Evolutionary conservation across 1,284 basidiomycete species (phyloP).

Genomic region (Rugosomyces carneus): DNA sequence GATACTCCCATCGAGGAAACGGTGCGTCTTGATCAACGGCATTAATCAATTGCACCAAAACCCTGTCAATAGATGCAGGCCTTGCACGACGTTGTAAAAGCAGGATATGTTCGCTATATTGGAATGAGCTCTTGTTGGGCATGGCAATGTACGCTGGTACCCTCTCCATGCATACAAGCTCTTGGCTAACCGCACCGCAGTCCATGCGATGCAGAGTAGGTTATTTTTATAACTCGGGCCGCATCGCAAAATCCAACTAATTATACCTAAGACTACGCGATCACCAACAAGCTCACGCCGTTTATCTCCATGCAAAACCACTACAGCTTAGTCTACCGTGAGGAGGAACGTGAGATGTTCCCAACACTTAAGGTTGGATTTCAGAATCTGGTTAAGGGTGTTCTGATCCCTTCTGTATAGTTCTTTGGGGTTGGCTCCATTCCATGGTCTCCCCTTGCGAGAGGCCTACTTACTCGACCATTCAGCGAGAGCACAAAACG

Average conservation of each 20-base stretch:
- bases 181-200: conserved; percentile 21
- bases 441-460: conserved; percentile 48
- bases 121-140: conserved; percentile 53
- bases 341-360: conserved; percentile 65
- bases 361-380: conserved; percentile 40
- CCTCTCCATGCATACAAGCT: neutral
- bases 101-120: conserved; percentile 59
- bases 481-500: conserved; percentile 1
- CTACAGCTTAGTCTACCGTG: conserved; percentile 50
- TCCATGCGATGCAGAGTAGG: conserved; percentile 44
- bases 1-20: conserved; percentile 56
- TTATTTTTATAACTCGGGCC: neutral
- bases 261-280: conserved; percentile 32
- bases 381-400: neutral
- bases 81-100: conserved; percentile 57
- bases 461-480: conserved; percentile 41
- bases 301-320: conserved; percentile 73
- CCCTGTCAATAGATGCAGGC: conserved; percentile 48
- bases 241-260: neutral
- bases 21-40: conserved; percentile 16
- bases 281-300: conserved; percentile 49
- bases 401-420: conserved; percentile 8
- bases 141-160: conserved; percentile 34
- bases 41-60: neutral
- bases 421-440: conserved; percentile 36